phyloP scores from a whole-genome alignment of 1,139 yeast genomes.

The Geotrichum europaeum region DNA sequence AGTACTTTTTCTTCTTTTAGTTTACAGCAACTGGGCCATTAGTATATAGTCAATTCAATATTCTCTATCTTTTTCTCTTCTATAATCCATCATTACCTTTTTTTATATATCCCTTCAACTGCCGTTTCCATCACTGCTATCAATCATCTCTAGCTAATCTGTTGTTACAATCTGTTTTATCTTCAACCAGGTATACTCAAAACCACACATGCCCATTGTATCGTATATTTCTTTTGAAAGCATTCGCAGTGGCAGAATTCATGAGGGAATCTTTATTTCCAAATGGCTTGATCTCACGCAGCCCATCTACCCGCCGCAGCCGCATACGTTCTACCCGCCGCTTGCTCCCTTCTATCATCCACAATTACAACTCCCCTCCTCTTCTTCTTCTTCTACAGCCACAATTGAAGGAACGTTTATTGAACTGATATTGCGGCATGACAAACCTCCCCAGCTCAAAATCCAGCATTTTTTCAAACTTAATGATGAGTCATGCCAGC shows the following conservation, averaged over 20 bases:
- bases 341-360: not conserved
- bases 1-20: not conserved
- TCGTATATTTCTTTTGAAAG: constrained; percentile 7
- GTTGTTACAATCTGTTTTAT: not conserved
- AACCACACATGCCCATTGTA: constrained; percentile 1
- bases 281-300: not conserved
- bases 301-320: not conserved
- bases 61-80: not conserved
- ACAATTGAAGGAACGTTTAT: constrained; percentile 8
- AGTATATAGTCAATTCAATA: not conserved
- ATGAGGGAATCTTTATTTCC: constrained; percentile 11
- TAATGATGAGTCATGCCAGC: constrained; percentile 6
- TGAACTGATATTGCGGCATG: not conserved
- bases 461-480: constrained; percentile 8
- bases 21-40: not conserved
- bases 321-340: not conserved
- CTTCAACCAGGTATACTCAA: not conserved
- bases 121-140: not conserved
- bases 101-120: not conserved
- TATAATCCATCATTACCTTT: not conserved
- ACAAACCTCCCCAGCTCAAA: not conserved
- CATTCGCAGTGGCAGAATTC: not conserved
- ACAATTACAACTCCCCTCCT: not conserved
- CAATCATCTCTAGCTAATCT: not conserved
- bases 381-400: not conserved